Base-by-base conservation (phyloP, 2,329 filamentous ascomycete genomes). In the Ascochyta pisi region DNA sequence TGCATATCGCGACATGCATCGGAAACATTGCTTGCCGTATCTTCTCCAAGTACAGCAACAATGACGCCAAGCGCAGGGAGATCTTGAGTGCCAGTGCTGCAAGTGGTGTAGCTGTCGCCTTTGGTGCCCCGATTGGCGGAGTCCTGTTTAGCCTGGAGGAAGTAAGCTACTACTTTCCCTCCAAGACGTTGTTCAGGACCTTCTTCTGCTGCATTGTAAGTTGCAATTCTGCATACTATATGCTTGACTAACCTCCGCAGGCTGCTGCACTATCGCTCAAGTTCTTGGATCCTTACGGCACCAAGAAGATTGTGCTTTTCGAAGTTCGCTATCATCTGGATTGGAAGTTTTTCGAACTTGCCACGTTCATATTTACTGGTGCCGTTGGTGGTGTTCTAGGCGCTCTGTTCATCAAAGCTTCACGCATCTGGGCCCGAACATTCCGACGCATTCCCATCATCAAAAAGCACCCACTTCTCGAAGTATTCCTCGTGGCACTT, bases 321-420 rank as follows among this genome's bases (percentile, higher is more conserved):
- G 88, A 98, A 74, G 92, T 99, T 46, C 87, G 93, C 10, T 99
- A 98, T 71, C 75, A 91, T 10, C 85, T 88, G 1, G 94, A 98
- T 71, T 99, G 95, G 95, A 87, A 92, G 64, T 92, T 91, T 69
- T 98, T 98, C 71, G 95, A 99, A 75, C 84, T 99, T 45, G 82
- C 84, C 34, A 87, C 86, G 53, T 99, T 98, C 75, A 87, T 96
- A 46, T 76, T 94, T n/a, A 86, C 96, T 1, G 95, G 95, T 9
- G 79, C 95, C 10, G 78, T 97, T 31, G 95, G 95, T 22, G 95
- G 95, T 43, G 87, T 89, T 0, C 81, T 89, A 8, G 95, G 95
- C 13, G 95, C 95, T 1, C 77, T 97, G 1, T 99, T 99, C 77
- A 99, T 98, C 82, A 99, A 99, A 77, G 93, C 92, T 1, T 96